Conservation (phyloP, 495 filamentous ascomycete genomes). For the Chlorociboria aeruginascens region DNA sequence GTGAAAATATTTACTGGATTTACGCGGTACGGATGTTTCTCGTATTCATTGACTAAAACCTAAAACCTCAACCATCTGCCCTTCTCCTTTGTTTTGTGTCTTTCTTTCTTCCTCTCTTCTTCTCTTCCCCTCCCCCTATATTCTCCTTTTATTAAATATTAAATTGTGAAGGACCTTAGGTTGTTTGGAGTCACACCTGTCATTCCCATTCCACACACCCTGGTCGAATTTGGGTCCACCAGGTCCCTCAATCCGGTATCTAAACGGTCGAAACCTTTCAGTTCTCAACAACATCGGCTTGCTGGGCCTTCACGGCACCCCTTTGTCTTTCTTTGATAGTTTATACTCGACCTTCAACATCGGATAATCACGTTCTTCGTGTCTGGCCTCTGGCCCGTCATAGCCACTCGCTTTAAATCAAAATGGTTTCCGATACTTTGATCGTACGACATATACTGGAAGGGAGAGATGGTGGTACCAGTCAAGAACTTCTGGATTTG, state of each 20-base stretch:
- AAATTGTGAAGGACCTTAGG: too few species aligned
- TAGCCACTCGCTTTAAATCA: conserved; percentile 16
- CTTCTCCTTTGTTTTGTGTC: too few species aligned
- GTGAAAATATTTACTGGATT: too few species aligned
- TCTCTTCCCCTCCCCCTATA: too few species aligned
- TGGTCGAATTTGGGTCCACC: too few species aligned
- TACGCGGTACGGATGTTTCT: too few species aligned
- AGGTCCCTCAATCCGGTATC: conserved; percentile 3
- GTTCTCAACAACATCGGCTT: neutral
- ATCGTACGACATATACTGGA: neutral
- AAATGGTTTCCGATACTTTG: conserved; percentile 2
- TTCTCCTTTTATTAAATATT: too few species aligned
- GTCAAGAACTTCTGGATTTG: conserved; percentile 21
- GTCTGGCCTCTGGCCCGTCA: conserved; percentile 17
- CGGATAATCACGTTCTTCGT: neutral
- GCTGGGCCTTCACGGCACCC: neutral
- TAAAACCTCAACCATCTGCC: too few species aligned
- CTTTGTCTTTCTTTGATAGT: neutral
- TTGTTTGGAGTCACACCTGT: neutral
- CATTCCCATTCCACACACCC: neutral
- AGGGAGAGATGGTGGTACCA: conserved; percentile 2
- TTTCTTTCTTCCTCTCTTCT: too few species aligned
- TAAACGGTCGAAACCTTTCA: neutral
- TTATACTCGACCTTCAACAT: neutral
- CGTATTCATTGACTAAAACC: too few species aligned